A percentile compares a stretch with the other conserved stretches of the same genome.
phyloP scores from a whole-genome alignment of 208 protist species.

The Balamuthia mandrillaris region DNA sequence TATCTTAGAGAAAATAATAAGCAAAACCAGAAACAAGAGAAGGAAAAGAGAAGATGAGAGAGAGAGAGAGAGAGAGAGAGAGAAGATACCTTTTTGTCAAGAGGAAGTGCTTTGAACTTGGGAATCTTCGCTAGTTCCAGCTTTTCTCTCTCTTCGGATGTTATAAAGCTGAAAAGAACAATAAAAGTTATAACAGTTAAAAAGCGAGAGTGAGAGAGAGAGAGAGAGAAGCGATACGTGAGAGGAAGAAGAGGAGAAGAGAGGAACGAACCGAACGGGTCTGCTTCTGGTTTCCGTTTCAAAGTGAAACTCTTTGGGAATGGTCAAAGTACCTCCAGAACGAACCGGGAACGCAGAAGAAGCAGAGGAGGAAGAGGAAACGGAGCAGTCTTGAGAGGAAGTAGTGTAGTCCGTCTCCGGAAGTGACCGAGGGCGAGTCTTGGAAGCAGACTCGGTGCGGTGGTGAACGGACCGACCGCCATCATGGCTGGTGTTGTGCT shows the following conservation, averaged over 20 bases:
- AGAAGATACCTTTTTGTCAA: not conserved
- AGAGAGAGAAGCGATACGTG: not conserved
- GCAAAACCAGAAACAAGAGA: not conserved
- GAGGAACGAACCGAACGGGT: not conserved
- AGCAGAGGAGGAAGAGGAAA: too few relatives aligned
- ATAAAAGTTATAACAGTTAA: not conserved
- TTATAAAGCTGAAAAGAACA: not conserved
- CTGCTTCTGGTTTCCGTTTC: not conserved
- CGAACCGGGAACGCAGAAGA: too few relatives aligned
- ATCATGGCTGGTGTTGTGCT: too few relatives aligned
- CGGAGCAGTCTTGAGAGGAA: too few relatives aligned
- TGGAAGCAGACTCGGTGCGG: too few relatives aligned
- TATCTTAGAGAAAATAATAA: not conserved
- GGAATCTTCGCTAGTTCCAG: not conserved
- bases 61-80: not conserved
- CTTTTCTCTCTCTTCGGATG: not conserved
- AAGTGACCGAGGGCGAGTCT: too few relatives aligned
- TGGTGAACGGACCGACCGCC: too few relatives aligned
- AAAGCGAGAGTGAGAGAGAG: not conserved
- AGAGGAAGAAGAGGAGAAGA: not conserved
- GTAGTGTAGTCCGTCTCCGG: too few relatives aligned
- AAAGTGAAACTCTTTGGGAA: conserved; percentile 18
- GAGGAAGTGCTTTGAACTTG: not conserved
- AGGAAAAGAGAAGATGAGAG: not conserved
- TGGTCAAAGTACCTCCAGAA: too few relatives aligned